Conservation (phyloP, 257 asterid species). For the Buddleja alternifolia region DNA sequence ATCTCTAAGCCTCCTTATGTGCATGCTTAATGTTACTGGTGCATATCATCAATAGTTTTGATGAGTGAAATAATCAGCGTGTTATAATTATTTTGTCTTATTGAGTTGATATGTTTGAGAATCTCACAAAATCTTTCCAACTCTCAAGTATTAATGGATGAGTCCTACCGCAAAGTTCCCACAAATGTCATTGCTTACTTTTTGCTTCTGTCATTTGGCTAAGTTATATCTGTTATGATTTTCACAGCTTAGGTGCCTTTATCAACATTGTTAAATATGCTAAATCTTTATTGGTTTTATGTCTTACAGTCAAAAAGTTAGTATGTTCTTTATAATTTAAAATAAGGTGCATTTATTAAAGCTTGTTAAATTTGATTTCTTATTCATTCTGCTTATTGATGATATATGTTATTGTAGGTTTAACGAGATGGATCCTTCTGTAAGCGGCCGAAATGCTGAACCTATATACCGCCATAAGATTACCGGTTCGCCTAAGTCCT, state of each 20-base stretch:
- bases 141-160: not conserved
- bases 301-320: conserved; percentile 8
- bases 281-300: conserved; percentile 9
- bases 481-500: conserved; percentile 57
- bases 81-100: not conserved
- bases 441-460: conserved; percentile 83
- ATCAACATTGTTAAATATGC: not conserved
- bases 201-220: not conserved
- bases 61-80: not conserved
- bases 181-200: not conserved
- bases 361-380: conserved; percentile 8
- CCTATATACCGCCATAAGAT: conserved; percentile 74
- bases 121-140: not conserved
- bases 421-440: conserved; percentile 71
- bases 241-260: not conserved
- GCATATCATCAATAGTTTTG: not conserved
- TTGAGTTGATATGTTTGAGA: not conserved
- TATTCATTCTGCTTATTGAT: not conserved
- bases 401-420: conserved; percentile 49
- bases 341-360: conserved; percentile 2
- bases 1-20: not conserved
- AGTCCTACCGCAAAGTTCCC: not conserved
- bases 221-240: not conserved
- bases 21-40: conserved; percentile 16
- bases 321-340: not conserved